Percentiles rank a stretch among this genome's conserved stretches.
Evolutionary conservation across 305 asterid species (phyloP).

Genomic region (Ilex paraguariensis): DNA sequence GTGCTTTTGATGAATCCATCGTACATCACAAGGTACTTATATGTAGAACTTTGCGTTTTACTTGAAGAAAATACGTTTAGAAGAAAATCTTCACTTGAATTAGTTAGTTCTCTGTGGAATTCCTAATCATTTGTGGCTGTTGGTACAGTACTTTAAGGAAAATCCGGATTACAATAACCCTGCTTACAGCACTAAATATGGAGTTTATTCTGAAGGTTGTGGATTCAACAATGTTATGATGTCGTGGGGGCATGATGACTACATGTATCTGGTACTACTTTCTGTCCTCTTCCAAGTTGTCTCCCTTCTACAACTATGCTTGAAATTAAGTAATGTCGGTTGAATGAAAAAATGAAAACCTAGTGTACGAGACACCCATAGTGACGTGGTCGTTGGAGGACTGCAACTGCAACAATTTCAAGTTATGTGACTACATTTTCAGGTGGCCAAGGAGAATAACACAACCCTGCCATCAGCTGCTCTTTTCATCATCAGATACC

Average conservation of each 20-base stretch:
- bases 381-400: no score
- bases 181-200: slow-evolving; percentile 42
- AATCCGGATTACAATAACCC: slow-evolving; percentile 46
- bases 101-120: no score
- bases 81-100: no score
- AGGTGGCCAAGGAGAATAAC: slow-evolving; percentile 68
- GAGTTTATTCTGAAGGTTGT: slow-evolving; percentile 49
- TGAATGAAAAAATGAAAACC: no score
- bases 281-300: neutral
- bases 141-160: slow-evolving; percentile 45
- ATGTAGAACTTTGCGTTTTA: no score
- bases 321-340: no score
- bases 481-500: slow-evolving; percentile 59
- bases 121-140: neutral
- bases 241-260: slow-evolving; percentile 84
- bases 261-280: slow-evolving; percentile 61
- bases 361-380: no score
- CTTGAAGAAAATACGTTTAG: no score
- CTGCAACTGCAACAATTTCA: no score
- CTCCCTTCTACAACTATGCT: no score
- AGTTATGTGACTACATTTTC: neutral
- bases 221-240: slow-evolving; percentile 60
- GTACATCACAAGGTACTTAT: slow-evolving; percentile 53
- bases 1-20: slow-evolving; percentile 57
- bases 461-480: slow-evolving; percentile 62